Evolutionary conservation across 148 eudicot species (phyloP), one percentile per base, ranked within the genome.

Genomic region (Limonium bicolor): DNA sequence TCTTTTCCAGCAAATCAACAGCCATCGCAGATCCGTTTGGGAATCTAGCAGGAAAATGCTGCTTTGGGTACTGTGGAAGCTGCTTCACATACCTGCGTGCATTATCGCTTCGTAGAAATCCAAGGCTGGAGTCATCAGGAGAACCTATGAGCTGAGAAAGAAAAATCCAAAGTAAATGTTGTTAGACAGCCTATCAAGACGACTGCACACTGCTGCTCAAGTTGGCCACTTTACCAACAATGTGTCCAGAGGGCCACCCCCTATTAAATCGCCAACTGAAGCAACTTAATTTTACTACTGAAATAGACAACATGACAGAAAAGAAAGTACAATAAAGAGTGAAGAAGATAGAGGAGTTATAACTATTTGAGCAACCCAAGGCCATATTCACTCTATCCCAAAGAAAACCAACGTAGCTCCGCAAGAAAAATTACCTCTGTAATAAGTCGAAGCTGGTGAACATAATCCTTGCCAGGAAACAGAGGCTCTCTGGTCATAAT

Each of bases 391-490:
- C 12, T 29, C 12, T 7, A n/a, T 29, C 12, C 12, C n/a, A n/a
- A n/a, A n/a, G n/a, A n/a, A n/a, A n/a, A n/a, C n/a, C n/a, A n/a
- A n/a, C n/a, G n/a, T n/a, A n/a, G n/a, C n/a, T n/a, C n/a, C n/a
- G n/a, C 33, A 29, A 41, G 9, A 31, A 29, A 29, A 22, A 13
- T 9, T 57, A 71, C 76, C 76, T 71, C 76, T 7, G 76, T 71
- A 19, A 65, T 62, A 16, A 71, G 71, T 46, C 61, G 52, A 59
- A 71, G 48, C 55, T 71, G 76, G 59, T 71, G 71, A 36, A 71
- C 72, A 41, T 71, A 71, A 55, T 71, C 76, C 32, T 47, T 71
- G 15, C 76, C 76, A 25, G 76, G 76, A 47, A 71, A 71, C 1
- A 71, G 66, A 23, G 76, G 76, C 27, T 66, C 44, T 31, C 76